These are phyloP conservation scores for Leccinum incarnatum DNA, from an alignment of 768 basidiomycete genomes.

Conservation along the genomic window DNA sequence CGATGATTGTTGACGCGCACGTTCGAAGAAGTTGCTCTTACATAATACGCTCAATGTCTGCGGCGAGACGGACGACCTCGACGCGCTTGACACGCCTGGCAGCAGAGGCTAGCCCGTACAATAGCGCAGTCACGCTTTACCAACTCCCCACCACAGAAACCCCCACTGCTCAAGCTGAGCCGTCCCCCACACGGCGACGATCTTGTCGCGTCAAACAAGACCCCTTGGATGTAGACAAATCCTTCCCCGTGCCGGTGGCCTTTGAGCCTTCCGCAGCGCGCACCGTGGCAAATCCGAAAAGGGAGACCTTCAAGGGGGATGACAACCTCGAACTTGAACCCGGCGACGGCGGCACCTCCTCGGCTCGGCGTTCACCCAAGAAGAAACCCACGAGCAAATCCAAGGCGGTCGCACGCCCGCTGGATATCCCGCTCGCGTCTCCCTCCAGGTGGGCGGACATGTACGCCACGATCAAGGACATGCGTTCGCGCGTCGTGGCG, in stretches of 20 bases:
- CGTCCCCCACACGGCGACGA: conserved; percentile 13
- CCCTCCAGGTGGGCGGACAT: conserved; percentile 66
- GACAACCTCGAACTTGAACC: not conserved
- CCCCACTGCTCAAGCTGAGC: conserved; percentile 4
- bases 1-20: too few relatives aligned
- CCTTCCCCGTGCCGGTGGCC: not conserved
- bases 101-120: conserved; percentile 43
- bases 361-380: not conserved
- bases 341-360: not conserved
- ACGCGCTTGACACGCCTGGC: conserved; percentile 34
- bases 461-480: conserved; percentile 70
- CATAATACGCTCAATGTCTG: conserved; percentile 16
- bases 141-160: not conserved
- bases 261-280: not conserved
- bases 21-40: not conserved
- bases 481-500: conserved; percentile 69
- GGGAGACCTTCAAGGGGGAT: not conserved
- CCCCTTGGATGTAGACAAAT: conserved; percentile 3
- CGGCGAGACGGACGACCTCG: conserved; percentile 25
- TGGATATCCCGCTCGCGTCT: conserved; percentile 62
- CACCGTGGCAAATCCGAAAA: not conserved
- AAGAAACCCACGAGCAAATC: conserved; percentile 46
- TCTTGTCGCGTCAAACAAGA: conserved; percentile 34
- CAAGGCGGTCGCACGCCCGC: conserved; percentile 52
- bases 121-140: conserved; percentile 42